Conservation (phyloP, 106 monocot species). For the Apostasia shenzhenica region DNA sequence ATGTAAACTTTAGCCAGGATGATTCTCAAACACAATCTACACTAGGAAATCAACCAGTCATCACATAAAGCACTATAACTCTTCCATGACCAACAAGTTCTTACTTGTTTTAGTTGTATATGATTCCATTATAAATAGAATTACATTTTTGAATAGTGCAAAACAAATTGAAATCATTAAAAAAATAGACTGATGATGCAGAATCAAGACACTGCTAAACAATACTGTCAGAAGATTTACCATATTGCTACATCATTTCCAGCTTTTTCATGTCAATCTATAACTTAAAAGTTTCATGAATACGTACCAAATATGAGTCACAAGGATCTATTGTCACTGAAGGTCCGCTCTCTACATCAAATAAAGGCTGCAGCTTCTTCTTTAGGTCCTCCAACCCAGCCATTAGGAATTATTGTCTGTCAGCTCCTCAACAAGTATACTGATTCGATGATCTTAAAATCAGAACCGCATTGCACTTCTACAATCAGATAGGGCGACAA, state of each 20-base stretch:
- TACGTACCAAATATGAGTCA: conserved; percentile 80
- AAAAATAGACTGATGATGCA: too few relatives aligned
- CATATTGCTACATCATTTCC: not conserved
- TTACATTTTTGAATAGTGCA: too few relatives aligned
- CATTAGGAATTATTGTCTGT: conserved; percentile 28
- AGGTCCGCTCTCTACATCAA: conserved; percentile 61
- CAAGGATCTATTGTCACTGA: conserved; percentile 45
- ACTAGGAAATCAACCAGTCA: too few relatives aligned
- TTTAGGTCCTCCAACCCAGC: conserved; percentile 88
- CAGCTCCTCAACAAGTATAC: not conserved
- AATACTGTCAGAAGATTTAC: not conserved
- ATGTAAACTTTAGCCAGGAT: too few relatives aligned
- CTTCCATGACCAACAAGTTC: too few relatives aligned
- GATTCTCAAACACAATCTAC: too few relatives aligned
- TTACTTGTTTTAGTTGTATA: too few relatives aligned
- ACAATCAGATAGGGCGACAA: not conserved
- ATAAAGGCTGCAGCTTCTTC: conserved; percentile 82
- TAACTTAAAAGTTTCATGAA: not conserved
- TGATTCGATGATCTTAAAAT: not conserved
- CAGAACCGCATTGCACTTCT: not conserved
- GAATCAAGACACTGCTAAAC: not conserved
- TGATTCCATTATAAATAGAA: too few relatives aligned
- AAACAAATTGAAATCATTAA: too few relatives aligned
- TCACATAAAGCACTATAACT: too few relatives aligned
- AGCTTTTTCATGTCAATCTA: not conserved